Evolutionary conservation across 2,329 filamentous ascomycete genomes (phyloP).

Genomic region (Chaetomiaceae sp.): DNA sequence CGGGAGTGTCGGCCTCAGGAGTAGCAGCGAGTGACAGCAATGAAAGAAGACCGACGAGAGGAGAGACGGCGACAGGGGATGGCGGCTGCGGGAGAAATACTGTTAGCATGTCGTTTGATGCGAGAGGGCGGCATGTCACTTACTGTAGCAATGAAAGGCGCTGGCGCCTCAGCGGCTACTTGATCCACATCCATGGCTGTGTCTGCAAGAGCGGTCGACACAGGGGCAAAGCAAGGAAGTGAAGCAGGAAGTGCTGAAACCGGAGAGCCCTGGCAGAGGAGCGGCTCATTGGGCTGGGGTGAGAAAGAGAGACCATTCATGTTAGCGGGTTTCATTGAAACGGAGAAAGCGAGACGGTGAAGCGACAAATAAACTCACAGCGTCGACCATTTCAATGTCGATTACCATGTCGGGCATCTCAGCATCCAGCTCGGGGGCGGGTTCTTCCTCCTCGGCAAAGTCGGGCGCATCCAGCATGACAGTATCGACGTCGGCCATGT

Average conservation of each 20-base stretch:
- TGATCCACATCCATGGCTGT: not conserved
- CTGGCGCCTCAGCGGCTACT: not conserved
- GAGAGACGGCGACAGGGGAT: not conserved
- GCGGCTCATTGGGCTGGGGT: not conserved
- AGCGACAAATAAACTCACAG: not conserved
- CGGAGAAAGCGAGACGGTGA: not conserved
- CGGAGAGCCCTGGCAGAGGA: not conserved
- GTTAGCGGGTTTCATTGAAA: not conserved
- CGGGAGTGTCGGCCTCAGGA: not conserved
- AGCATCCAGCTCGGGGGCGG: too few relatives aligned
- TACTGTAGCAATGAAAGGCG: not conserved
- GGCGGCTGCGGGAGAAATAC: conserved; percentile 28
- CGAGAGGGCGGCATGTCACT: not conserved
- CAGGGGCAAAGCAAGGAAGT: not conserved
- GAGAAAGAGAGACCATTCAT: not conserved
- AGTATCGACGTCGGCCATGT: not conserved
- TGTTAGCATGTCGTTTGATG: not conserved
- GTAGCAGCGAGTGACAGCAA: not conserved
- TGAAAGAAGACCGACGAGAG: not conserved
- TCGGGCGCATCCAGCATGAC: conserved; percentile 5
- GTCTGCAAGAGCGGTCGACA: conserved; percentile 2
- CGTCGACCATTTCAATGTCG: not conserved
- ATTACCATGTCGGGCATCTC: not conserved
- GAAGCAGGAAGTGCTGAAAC: not conserved
- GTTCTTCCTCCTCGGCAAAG: not conserved